These are phyloP conservation scores for Neurospora intermedia DNA, from an alignment of 495 filamentous ascomycete species.

Conservation along the genomic window DNA sequence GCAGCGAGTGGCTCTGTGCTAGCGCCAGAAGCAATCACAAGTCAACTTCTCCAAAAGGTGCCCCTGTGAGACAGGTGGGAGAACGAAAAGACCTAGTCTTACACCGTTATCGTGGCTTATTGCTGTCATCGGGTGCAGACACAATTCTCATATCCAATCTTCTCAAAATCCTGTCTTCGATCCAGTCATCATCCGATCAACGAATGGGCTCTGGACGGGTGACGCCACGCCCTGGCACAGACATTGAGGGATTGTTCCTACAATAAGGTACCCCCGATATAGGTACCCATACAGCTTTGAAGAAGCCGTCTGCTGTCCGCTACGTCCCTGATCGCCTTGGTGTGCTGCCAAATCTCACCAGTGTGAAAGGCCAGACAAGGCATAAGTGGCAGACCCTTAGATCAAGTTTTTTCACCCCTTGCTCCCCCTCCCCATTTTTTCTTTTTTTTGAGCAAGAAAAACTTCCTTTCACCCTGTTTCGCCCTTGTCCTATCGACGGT, in stretches of 20 bases:
- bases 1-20: not conserved
- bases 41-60: not conserved
- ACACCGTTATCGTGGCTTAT: not conserved
- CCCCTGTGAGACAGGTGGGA: not conserved
- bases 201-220: not conserved
- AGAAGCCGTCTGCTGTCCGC: not conserved
- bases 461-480: not conserved
- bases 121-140: not conserved
- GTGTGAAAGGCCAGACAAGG: constrained; percentile 17
- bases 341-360: constrained; percentile 17
- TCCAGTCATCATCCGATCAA: constrained; percentile 2
- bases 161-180: not conserved
- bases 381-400: constrained; percentile 12
- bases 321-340: constrained; percentile 1
- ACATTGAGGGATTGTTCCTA: not conserved
- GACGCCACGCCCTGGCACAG: not conserved
- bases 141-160: constrained; percentile 8
- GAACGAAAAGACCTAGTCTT: not conserved
- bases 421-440: not conserved
- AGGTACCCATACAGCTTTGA: not conserved
- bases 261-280: not conserved
- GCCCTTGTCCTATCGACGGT: not conserved
- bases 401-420: not conserved
- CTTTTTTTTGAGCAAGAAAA: not conserved
- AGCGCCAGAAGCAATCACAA: not conserved